Evolutionary conservation across 2,329 filamentous ascomycete species (phyloP), one percentile per base, ranked within the genome.

Genomic region (Didymella lethalis): DNA sequence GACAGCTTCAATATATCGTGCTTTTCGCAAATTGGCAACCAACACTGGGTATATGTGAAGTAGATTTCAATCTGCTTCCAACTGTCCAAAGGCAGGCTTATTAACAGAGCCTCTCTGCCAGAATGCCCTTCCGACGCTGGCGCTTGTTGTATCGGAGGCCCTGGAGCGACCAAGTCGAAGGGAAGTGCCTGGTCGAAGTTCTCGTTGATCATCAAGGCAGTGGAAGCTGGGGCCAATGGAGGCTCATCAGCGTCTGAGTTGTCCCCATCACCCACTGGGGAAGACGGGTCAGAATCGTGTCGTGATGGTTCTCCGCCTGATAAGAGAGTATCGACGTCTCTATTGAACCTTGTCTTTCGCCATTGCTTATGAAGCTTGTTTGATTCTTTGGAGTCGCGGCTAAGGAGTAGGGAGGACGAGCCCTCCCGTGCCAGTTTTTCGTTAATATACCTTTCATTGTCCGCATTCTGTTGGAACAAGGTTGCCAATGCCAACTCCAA

Each of bases 21-120:
- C 62, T 88, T 89, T 63, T 92, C 88, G 11, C 89, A 80, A 26
- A 93, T 87, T 0, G 90, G 90, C 26, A 93, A 82, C 90, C 90
- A 93, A 52, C 85, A 87, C 71, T 93, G 89, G 0, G 88, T 91
- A 66, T 91, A 91, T 1, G 89, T 85, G 59, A 91, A 90, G 71
- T 92, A 93, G 4, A 90, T 82, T 64, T 92, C 88, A 38, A 93
- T 78, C 4, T 93, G 81, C 2, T 83, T 80, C 79, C 82, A 87
- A 70, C 83, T 85, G 67, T 85, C 83, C 16, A 74, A 69, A 16
- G 83, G 87, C 0, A 90, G 77, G 40, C 55, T 53, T 34, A 54
- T 61, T 7, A 54, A 38, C 20, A 44, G 11, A 16, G 14, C 7
- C 12, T 43, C 40, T 34, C 25, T 14, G 1, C 29, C 7, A 20